Percentiles rank a stretch among this genome's conserved stretches.
Evolutionary conservation across 2,329 filamentous ascomycete species (phyloP).

Genomic region (Talaromyces sp.): DNA sequence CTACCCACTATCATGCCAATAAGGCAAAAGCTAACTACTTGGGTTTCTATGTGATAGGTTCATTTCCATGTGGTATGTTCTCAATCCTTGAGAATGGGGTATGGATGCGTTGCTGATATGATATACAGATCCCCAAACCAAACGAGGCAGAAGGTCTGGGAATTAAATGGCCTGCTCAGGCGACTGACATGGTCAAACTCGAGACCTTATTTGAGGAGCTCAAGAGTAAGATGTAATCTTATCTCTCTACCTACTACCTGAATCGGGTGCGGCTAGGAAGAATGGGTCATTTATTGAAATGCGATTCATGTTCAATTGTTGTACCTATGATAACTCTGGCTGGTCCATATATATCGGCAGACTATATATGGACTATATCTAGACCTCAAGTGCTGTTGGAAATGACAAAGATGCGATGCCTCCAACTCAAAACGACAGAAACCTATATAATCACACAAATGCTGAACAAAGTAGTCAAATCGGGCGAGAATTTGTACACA

Average conservation of each 20-base stretch:
- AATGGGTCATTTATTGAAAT: not conserved
- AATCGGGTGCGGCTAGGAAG: too few relatives aligned
- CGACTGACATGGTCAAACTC: constrained; percentile 76
- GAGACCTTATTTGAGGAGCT: constrained; percentile 78
- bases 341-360: not conserved
- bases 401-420: not conserved
- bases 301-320: not conserved
- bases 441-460: not conserved
- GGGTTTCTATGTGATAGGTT: constrained; percentile 53
- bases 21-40: not conserved
- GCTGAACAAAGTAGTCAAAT: not conserved
- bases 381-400: not conserved
- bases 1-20: not conserved
- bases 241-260: not conserved
- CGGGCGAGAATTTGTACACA: not conserved
- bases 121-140: constrained; percentile 81
- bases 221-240: constrained; percentile 77
- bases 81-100: not conserved
- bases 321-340: not conserved
- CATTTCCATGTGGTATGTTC: constrained; percentile 84
- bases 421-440: not conserved
- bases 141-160: constrained; percentile 76
- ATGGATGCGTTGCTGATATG: not conserved
- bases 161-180: constrained; percentile 74
- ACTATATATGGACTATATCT: not conserved